Percentiles rank a stretch among this genome's conserved stretches.
Evolutionary conservation across 805 yeast genomes (phyloP).

Genomic region (Pichia rugopelliculosa): DNA sequence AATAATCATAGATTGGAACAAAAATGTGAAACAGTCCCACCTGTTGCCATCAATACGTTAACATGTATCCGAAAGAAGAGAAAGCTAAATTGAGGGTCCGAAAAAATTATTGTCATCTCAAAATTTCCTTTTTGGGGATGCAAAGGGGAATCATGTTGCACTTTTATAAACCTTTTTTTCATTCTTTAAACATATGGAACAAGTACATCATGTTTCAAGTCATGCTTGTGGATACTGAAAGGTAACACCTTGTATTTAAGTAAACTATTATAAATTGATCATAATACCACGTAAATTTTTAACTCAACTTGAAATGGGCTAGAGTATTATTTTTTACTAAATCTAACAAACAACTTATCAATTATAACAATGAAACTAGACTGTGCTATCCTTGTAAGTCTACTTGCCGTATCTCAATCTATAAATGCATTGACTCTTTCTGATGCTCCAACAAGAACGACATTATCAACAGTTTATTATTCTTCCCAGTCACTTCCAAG

Average conservation of each 20-base stretch:
- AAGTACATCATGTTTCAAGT: background rate
- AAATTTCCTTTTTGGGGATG: background rate
- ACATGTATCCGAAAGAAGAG: constrained; percentile 4
- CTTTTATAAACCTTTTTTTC: background rate
- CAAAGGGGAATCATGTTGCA: background rate
- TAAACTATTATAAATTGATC: background rate
- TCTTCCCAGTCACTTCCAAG: background rate
- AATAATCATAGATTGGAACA: background rate
- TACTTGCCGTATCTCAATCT: background rate
- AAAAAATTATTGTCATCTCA: background rate
- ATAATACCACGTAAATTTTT: background rate
- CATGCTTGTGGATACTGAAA: background rate
- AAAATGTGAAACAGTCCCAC: background rate
- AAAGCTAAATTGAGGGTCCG: background rate
- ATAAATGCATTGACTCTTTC: background rate
- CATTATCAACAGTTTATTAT: background rate
- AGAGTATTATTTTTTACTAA: background rate
- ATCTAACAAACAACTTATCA: background rate
- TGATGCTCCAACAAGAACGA: background rate
- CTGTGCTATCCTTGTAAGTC: background rate
- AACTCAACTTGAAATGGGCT: background rate
- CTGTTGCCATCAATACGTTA: background rate
- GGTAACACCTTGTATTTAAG: background rate
- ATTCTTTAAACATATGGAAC: background rate
- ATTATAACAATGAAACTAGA: background rate